Percentiles rank a stretch among this genome's conserved stretches.
These are phyloP conservation scores for Salix brachista DNA, from an alignment of 345 rosid genomes.

Conservation along the genomic window DNA sequence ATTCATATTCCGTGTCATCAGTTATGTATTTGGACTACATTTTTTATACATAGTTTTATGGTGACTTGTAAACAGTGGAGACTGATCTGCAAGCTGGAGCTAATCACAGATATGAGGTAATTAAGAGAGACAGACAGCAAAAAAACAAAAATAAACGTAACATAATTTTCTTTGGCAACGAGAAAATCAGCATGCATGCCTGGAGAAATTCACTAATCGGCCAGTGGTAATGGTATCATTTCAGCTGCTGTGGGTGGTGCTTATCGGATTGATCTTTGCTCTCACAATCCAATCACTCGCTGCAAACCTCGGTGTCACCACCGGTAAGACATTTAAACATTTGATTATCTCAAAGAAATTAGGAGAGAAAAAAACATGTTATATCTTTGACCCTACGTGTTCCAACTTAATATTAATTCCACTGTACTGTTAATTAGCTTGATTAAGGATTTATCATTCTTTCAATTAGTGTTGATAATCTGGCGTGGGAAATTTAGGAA, in stretches of 20 bases:
- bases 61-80: constrained; percentile 42
- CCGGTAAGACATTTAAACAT: constrained; percentile 30
- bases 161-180: not conserved
- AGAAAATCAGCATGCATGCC: not conserved
- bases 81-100: constrained; percentile 79
- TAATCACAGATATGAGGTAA: constrained; percentile 49
- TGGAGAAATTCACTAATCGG: not conserved
- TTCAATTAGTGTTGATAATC: not conserved
- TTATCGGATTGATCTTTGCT: constrained; percentile 55
- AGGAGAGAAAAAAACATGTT: not conserved
- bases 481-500: constrained; percentile 34
- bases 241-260: constrained; percentile 63
- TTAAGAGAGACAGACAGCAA: not conserved
- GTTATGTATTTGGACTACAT: not conserved
- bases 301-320: constrained; percentile 70
- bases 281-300: constrained; percentile 67
- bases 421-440: not conserved
- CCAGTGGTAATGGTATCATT: not conserved
- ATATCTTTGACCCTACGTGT: not conserved
- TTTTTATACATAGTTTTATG: not conserved
- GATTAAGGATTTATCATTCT: not conserved
- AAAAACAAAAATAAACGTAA: not conserved
- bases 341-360: not conserved
- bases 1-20: too few relatives aligned
- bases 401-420: not conserved